Percentiles rank a stretch among this genome's conserved stretches.
phyloP scores from a whole-genome alignment of 2,329 filamentous ascomycete genomes.

The Colletotrichum costaricense region DNA sequence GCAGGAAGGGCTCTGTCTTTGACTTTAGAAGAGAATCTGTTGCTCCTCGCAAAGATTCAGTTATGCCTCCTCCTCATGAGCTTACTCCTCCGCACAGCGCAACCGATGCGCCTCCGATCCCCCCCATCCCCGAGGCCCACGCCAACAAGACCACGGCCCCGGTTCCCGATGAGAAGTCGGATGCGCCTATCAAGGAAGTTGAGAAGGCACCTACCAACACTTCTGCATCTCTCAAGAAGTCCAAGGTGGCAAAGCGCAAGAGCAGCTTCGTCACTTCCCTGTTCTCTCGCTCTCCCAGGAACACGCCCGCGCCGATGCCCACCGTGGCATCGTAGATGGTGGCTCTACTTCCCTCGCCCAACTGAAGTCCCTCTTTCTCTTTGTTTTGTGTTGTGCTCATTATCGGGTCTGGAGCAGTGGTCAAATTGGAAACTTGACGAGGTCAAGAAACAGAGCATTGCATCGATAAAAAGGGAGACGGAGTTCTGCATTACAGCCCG shows the following conservation, averaged over 20 bases:
- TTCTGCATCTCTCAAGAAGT: conserved; percentile 11
- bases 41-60: conserved; percentile 11
- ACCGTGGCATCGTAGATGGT: background rate
- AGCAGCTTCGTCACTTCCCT: conserved; percentile 28
- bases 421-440: conserved; percentile 14
- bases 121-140: conserved; percentile 22
- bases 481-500: conserved; percentile 27
- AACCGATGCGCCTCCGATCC: conserved; percentile 26
- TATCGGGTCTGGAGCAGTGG: conserved; percentile 9
- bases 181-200: conserved; percentile 17
- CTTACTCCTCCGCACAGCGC: conserved; percentile 32
- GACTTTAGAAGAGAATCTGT: conserved; percentile 28
- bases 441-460: conserved; percentile 15
- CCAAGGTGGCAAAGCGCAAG: conserved; percentile 28
- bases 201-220: conserved; percentile 17
- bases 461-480: conserved; percentile 6
- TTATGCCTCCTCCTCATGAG: conserved; percentile 19
- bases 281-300: conserved; percentile 26
- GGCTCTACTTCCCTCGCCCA: background rate
- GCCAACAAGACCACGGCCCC: background rate
- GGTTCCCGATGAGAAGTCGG: conserved; percentile 11
- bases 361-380: conserved; percentile 2
- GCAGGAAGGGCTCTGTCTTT: conserved; percentile 27
- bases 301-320: conserved; percentile 7
- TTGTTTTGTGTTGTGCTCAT: conserved; percentile 17